Evolutionary conservation across 2,329 filamentous ascomycete species (phyloP), one percentile per base, ranked within the genome.

Genomic region (Zasmidium citrigriseum): DNA sequence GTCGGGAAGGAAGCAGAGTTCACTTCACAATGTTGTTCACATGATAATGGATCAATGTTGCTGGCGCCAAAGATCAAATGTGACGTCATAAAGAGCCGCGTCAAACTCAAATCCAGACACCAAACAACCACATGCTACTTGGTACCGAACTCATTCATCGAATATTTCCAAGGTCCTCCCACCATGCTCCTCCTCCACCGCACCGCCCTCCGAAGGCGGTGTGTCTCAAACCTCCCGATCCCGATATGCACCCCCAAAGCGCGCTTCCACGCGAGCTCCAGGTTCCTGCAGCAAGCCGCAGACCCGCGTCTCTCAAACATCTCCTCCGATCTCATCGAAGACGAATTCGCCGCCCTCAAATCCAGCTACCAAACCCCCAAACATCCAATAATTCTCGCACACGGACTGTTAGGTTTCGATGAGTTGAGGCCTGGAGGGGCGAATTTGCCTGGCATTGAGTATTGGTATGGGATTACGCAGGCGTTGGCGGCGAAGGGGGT

Each of bases 341-440:
- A 88, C 71, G 82, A 88, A 65, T 89, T 84, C 71, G 85, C 86
- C 4, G 75, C 77, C 5, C 76, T 89, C 51, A 78, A 82, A 49
- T 77, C 83, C 14, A 74, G 79, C 57, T 89, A 89, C 70, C 72
- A 72, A 52, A 72, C 75, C 9, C 82, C 80, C 45, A 82, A 83
- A 67, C 70, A 86, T 65, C 83, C 84, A 1, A 81, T 88, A 53
- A 80, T 88, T 50, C 81, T 88, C 10, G 85, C 85, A 3, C 85
- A 88, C 72, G 85, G 85, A n/a, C 77, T 88, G 11, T 74, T 88
- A 20, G 85, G 85, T n/a, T 88, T 88, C 69, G 83, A 86, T 64
- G 84, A 87, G 68, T 70, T 87, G 10, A 82, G 78, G 16, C 60
- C 71, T 9, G 82, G 78, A 2, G 84, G 84, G 0, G 71, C 72